Percentiles rank a stretch among this genome's conserved stretches.
phyloP scores from a whole-genome alignment of 306 rosid genomes.

The Prunus dulcis region DNA sequence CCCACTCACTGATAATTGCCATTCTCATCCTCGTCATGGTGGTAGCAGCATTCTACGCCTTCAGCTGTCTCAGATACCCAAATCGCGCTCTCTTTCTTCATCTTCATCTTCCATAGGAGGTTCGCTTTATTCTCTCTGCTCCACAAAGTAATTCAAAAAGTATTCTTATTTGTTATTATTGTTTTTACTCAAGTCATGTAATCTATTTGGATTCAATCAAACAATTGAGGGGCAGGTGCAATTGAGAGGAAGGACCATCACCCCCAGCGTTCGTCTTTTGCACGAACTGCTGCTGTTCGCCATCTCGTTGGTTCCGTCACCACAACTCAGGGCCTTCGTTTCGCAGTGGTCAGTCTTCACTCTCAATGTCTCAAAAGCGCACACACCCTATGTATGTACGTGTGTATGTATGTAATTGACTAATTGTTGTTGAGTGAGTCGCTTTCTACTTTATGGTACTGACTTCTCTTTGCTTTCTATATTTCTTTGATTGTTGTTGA shows the following conservation, averaged over 20 bases:
- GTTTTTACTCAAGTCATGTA: neutral
- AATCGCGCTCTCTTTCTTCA: neutral
- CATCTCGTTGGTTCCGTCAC: slow-evolving; percentile 80
- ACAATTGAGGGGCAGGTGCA: neutral
- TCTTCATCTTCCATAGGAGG: neutral
- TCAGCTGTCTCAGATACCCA: neutral
- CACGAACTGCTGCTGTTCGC: slow-evolving; percentile 64
- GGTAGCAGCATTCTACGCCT: neutral
- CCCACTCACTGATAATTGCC: neutral
- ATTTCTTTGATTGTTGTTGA: slow-evolving; percentile 2
- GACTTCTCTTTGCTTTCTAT: neutral
- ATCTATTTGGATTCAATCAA: neutral
- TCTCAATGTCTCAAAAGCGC: neutral
- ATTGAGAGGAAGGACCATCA: slow-evolving; percentile 17
- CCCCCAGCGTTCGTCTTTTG: slow-evolving; percentile 35
- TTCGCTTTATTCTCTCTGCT: neutral
- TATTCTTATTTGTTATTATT: neutral
- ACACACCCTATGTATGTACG: neutral
- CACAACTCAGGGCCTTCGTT: slow-evolving; percentile 71
- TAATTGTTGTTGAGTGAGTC: no score
- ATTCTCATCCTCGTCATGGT: neutral
- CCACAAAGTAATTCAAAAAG: neutral
- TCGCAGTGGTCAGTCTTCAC: slow-evolving; percentile 60
- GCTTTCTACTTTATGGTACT: neutral
- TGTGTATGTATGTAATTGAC: no score